A percentile compares a stretch with the other conserved stretches of the same genome.
Evolutionary conservation across 2,329 filamentous ascomycete species (phyloP).

Genomic region (Westerdykella sp.): DNA sequence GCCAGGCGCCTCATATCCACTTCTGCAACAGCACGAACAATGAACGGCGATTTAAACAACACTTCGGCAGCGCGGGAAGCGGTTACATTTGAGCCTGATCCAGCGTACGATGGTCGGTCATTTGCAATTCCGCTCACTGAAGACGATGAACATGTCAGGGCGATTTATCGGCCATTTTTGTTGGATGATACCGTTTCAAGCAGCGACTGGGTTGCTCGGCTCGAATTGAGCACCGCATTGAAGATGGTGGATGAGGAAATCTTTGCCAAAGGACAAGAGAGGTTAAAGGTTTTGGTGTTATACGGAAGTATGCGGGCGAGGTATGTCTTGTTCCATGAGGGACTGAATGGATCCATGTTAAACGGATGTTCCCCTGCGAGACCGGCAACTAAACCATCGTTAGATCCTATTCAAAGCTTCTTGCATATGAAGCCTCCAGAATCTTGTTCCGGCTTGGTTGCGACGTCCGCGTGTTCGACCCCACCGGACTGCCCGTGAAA

Average conservation of each 20-base stretch:
- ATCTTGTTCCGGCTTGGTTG: conserved; percentile 60
- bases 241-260: conserved; percentile 49
- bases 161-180: conserved; percentile 54
- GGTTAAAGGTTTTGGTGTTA: conserved; percentile 54
- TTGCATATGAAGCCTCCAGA: conserved; percentile 54
- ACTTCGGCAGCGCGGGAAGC: conserved; percentile 14
- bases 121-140: conserved; percentile 43
- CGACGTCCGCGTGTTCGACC: conserved; percentile 59
- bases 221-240: conserved; percentile 51
- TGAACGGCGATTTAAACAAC: conserved; percentile 23
- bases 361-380: background rate
- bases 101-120: conserved; percentile 14
- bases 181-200: conserved; percentile 33
- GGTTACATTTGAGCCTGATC: conserved; percentile 9
- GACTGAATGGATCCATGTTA: no score
- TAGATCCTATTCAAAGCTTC: conserved; percentile 55
- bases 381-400: conserved; percentile 2
- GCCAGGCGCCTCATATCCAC: background rate
- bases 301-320: conserved; percentile 53
- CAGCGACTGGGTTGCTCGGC: conserved; percentile 51
- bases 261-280: conserved; percentile 25
- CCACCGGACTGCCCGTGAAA: conserved; percentile 54
- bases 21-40: background rate
- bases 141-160: conserved; percentile 44
- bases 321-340: conserved; percentile 9